A percentile compares a stretch with the other conserved stretches of the same genome.
Evolutionary conservation across 768 basidiomycete genomes (phyloP).

Genomic region (Macrolepiota fuliginosa): DNA sequence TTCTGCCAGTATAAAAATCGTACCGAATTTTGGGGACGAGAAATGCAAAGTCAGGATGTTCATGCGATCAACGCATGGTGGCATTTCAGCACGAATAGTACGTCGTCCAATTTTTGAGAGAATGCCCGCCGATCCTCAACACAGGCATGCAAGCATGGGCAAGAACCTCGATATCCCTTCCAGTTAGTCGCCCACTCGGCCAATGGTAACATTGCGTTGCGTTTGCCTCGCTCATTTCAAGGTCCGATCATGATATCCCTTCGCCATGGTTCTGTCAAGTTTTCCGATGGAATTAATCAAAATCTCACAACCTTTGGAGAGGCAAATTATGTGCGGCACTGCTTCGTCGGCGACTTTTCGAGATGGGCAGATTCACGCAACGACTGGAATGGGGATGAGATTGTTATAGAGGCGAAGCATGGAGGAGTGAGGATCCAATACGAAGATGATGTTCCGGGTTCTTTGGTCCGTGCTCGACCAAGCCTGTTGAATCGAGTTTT

Average conservation of each 20-base stretch:
- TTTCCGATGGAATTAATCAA: slow-evolving; percentile 29
- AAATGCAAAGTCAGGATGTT: slow-evolving; percentile 21
- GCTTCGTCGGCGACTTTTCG: slow-evolving; percentile 41
- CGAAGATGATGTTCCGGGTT: slow-evolving; percentile 29
- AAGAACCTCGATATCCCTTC: slow-evolving; percentile 22
- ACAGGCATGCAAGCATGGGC: background rate
- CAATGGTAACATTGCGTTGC: slow-evolving; percentile 33
- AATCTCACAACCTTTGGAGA: slow-evolving; percentile 32
- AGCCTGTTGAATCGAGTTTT: slow-evolving; percentile 53
- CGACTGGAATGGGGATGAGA: slow-evolving; percentile 39
- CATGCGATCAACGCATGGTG: slow-evolving; percentile 26
- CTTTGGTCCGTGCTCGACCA: slow-evolving; percentile 35
- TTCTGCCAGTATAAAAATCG: slow-evolving; percentile 20
- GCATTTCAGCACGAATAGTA: slow-evolving; percentile 28
- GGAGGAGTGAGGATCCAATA: slow-evolving; percentile 36
- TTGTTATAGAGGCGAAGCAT: slow-evolving; percentile 32
- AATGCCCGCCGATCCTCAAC: background rate
- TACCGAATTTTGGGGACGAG: slow-evolving; percentile 11
- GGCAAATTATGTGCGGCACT: slow-evolving; percentile 27
- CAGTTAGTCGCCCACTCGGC: slow-evolving; percentile 21
- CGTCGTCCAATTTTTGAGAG: background rate
- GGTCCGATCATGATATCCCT: slow-evolving; percentile 34
- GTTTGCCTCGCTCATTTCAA: slow-evolving; percentile 39
- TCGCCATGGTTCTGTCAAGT: slow-evolving; percentile 29
- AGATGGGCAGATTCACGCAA: slow-evolving; percentile 22